A percentile compares a stretch with the other conserved stretches of the same genome.
Conservation (phyloP, 1,284 basidiomycete species). For the Phenoliferia sp. region DNA sequence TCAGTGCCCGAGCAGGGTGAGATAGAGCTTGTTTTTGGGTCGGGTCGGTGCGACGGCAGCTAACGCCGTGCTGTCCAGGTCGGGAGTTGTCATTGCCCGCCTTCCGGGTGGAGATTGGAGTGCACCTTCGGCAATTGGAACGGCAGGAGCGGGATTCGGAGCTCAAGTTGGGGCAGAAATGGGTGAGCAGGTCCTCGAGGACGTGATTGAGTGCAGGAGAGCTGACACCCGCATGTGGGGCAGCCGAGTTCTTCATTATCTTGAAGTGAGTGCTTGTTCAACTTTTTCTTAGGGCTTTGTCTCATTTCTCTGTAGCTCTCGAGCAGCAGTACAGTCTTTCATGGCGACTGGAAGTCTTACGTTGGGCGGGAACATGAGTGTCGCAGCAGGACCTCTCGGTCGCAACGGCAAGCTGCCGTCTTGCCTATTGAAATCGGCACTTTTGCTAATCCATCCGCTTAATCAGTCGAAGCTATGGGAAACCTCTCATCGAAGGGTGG, state of each 20-base stretch:
- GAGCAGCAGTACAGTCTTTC: constrained; percentile 65
- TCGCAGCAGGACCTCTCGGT: constrained; percentile 89
- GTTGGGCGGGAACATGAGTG: constrained; percentile 84
- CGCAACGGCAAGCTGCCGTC: constrained; percentile 58
- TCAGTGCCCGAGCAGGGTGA: constrained; percentile 61
- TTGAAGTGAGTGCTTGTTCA: constrained; percentile 65
- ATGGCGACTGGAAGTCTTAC: constrained; percentile 92
- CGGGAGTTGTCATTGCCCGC: constrained; percentile 84
- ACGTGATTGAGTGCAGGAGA: not conserved
- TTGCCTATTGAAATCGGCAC: too few relatives aligned
- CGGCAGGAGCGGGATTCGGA: constrained; percentile 74
- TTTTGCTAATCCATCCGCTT: too few relatives aligned
- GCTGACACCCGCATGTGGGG: not conserved
- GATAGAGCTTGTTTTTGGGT: not conserved
- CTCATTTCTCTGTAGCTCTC: constrained; percentile 40
- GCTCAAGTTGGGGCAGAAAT: constrained; percentile 58
- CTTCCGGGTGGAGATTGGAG: constrained; percentile 89
- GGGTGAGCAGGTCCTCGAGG: constrained; percentile 24
- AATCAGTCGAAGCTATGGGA: constrained; percentile 80
- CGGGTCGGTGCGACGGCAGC: not conserved
- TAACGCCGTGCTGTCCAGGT: constrained; percentile 34
- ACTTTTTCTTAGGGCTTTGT: constrained; percentile 35
- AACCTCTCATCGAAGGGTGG: constrained; percentile 80
- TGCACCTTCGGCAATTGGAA: constrained; percentile 88
- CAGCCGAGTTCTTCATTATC: constrained; percentile 87